These are phyloP conservation scores for Ogataea pignaliae DNA, from an alignment of 805 yeast species.

Conservation along the genomic window DNA sequence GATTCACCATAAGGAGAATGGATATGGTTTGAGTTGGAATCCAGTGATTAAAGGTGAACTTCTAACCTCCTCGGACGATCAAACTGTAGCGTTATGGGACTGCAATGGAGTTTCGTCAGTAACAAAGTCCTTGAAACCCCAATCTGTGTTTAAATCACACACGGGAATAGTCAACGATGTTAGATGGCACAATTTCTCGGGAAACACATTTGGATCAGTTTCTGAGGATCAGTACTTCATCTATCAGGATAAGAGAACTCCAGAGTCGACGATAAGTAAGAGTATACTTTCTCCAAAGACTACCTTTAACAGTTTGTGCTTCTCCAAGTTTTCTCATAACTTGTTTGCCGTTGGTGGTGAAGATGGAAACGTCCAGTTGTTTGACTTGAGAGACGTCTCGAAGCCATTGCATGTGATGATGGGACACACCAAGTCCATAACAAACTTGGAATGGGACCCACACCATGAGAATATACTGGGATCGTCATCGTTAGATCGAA, in stretches of 20 bases:
- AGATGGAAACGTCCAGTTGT: conserved; percentile 60
- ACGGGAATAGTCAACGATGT: conserved; percentile 68
- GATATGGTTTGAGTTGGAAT: conserved; percentile 74
- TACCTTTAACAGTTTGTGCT: conserved; percentile 59
- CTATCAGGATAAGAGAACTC: conserved; percentile 48
- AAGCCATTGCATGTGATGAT: conserved; percentile 62
- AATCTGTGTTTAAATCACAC: conserved; percentile 35
- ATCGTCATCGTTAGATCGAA: conserved; percentile 71
- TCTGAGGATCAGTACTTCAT: conserved; percentile 62
- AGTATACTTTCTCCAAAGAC: conserved; percentile 25
- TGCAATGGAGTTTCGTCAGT: conserved; percentile 16
- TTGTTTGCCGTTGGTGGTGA: conserved; percentile 67
- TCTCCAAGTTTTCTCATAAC: conserved; percentile 56
- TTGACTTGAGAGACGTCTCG: conserved; percentile 47
- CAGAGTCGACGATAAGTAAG: conserved; percentile 19
- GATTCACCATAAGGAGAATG: conserved; percentile 58
- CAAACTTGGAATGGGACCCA: conserved; percentile 74
- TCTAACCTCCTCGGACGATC: conserved; percentile 64
- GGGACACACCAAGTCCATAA: conserved; percentile 75
- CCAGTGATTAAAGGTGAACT: conserved; percentile 42
- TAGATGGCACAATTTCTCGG: conserved; percentile 59
- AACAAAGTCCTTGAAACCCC: conserved; percentile 18
- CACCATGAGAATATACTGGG: conserved; percentile 73
- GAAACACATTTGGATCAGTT: conserved; percentile 59
- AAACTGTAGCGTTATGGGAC: conserved; percentile 60